Evolutionary conservation across 371 early-diverging fungal species (phyloP).

Genomic region (Saksenaea vasiformis): DNA sequence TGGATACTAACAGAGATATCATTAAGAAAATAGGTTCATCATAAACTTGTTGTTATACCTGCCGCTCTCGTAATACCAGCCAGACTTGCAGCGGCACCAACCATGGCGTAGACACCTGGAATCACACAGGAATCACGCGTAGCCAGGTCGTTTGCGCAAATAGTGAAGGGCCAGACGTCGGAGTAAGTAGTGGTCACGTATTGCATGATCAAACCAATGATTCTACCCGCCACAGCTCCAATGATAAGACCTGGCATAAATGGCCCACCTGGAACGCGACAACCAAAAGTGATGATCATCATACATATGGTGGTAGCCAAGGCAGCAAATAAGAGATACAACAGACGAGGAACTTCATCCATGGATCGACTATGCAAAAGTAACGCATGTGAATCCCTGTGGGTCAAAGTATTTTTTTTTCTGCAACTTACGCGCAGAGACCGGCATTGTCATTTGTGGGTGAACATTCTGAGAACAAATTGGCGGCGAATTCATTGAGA

Average conservation of each 20-base stretch:
- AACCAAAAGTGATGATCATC: conserved; percentile 81
- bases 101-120: conserved; percentile 94
- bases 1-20: conserved; percentile 58
- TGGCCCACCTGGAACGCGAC: conserved; percentile 87
- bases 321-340: conserved; percentile 61
- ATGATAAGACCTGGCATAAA: conserved; percentile 92
- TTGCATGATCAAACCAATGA: conserved; percentile 87
- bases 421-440: conserved; percentile 60
- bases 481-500: conserved; percentile 76
- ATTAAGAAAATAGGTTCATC: not conserved
- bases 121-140: conserved; percentile 74
- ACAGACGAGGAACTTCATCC: conserved; percentile 42
- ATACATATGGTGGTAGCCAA: conserved; percentile 67
- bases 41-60: conserved; percentile 26
- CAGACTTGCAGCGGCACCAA: conserved; percentile 92
- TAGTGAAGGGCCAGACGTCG: conserved; percentile 59
- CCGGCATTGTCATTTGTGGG: conserved; percentile 56
- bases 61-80: conserved; percentile 95
- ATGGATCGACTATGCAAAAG: not conserved
- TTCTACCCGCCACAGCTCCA: conserved; percentile 89
- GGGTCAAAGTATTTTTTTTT: conserved; percentile 1
- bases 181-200: conserved; percentile 58
- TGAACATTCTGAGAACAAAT: conserved; percentile 84
- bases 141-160: conserved; percentile 54
- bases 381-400: not conserved